Conservation (phyloP, 495 filamentous ascomycete species). For the Rhypophila decipiens region DNA sequence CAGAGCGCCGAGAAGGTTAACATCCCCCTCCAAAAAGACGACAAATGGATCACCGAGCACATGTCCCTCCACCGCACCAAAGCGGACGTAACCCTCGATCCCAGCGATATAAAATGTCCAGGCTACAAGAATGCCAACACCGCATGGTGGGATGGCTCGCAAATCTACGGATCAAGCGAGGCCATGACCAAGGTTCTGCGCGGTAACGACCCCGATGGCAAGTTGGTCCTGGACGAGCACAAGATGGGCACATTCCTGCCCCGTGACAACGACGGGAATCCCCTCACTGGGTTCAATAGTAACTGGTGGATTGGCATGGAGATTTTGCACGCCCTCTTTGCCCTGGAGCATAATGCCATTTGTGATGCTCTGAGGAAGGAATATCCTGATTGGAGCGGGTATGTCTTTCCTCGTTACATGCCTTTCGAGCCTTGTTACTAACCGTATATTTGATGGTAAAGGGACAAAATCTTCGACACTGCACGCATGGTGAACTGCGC, state of each 20-base stretch:
- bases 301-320: slow-evolving; percentile 42
- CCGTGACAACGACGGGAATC: slow-evolving; percentile 23
- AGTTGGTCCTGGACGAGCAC: slow-evolving; percentile 22
- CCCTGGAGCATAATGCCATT: slow-evolving; percentile 37
- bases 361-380: slow-evolving; percentile 26
- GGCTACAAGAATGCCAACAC: slow-evolving; percentile 37
- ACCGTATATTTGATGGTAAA: neutral
- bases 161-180: slow-evolving; percentile 38
- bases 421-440: neutral
- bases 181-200: slow-evolving; percentile 26
- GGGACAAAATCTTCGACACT: slow-evolving; percentile 38
- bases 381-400: slow-evolving; percentile 26
- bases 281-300: slow-evolving; percentile 34
- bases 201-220: slow-evolving; percentile 21
- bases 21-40: slow-evolving; percentile 21
- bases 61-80: slow-evolving; percentile 28
- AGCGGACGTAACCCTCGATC: slow-evolving; percentile 20
- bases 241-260: slow-evolving; percentile 27
- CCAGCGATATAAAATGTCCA: slow-evolving; percentile 25
- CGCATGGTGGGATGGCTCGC: slow-evolving; percentile 40
- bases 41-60: slow-evolving; percentile 6
- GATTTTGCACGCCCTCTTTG: slow-evolving; percentile 40
- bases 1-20: slow-evolving; percentile 17
- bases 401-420: neutral
- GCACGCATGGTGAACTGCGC: slow-evolving; percentile 39